phyloP scores from a whole-genome alignment of 352 stramenopile genomes.

The Globisporangium irregulare region DNA sequence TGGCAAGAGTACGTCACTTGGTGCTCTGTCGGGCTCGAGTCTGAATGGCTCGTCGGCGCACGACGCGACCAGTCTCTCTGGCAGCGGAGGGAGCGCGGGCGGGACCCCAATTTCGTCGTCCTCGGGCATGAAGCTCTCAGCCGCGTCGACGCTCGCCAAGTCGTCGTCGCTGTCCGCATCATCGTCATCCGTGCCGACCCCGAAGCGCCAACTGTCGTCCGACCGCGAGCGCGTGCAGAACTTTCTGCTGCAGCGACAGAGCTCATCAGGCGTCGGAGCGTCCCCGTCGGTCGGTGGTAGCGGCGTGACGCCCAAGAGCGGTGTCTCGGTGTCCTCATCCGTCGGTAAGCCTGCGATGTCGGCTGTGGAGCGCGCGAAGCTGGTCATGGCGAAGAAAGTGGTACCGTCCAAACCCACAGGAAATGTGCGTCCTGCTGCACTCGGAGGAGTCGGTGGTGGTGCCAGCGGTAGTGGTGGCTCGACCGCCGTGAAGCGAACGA shows the following conservation, averaged over 20 bases:
- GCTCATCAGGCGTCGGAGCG: conserved; percentile 16
- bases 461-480: conserved; percentile 3
- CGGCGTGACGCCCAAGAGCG: conserved; percentile 8
- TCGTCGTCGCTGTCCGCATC: neutral
- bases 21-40: neutral
- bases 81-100: neutral
- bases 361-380: conserved; percentile 68
- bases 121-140: neutral
- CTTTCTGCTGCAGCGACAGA: conserved; percentile 55
- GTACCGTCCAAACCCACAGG: neutral
- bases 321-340: neutral
- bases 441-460: neutral
- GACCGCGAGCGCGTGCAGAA: conserved; percentile 63
- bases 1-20: conserved; percentile 3
- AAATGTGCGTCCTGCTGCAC: conserved; percentile 19
- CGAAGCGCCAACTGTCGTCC: conserved; percentile 46
- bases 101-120: conserved; percentile 2
- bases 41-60: conserved; percentile 5
- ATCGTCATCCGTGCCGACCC: conserved; percentile 25
- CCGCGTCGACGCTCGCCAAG: conserved; percentile 9
- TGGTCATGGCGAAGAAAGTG: conserved; percentile 76
- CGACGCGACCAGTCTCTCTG: conserved; percentile 6
- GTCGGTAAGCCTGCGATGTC: conserved; percentile 43
- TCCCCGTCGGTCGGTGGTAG: neutral
- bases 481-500: conserved; percentile 61